A percentile compares a stretch with the other conserved stretches of the same genome.
phyloP scores from a whole-genome alignment of 2,329 filamentous ascomycete genomes.

The Emydomyces testavorans region DNA sequence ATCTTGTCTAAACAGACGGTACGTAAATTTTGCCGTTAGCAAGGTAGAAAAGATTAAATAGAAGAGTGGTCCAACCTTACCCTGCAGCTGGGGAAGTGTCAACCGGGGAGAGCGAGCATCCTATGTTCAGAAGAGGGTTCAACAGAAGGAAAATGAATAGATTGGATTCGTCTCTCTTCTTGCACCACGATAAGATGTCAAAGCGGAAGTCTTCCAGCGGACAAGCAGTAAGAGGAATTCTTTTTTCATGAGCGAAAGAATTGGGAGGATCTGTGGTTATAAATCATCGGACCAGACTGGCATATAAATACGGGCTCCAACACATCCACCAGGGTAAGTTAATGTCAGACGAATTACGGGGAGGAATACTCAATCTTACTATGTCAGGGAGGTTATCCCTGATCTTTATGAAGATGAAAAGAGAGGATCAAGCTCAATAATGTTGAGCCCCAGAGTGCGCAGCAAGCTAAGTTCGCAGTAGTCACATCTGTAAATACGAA shows the following conservation, averaged over 20 bases:
- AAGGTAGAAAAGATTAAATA: too few relatives aligned
- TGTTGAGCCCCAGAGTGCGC: background rate
- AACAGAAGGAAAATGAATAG: background rate
- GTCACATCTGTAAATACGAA: too few relatives aligned
- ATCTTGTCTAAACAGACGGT: too few relatives aligned
- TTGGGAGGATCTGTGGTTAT: background rate
- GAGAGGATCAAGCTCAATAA: background rate
- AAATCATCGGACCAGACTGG: background rate
- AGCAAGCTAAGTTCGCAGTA: too few relatives aligned
- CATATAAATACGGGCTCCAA: background rate
- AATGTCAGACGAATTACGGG: background rate
- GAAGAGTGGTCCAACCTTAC: too few relatives aligned
- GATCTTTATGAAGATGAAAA: background rate
- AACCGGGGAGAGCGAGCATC: too few relatives aligned
- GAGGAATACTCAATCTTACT: background rate
- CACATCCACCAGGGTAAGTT: background rate
- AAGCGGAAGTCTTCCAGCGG: background rate
- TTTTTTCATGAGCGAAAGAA: background rate
- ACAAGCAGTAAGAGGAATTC: background rate
- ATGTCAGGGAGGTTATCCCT: background rate
- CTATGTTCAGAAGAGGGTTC: background rate
- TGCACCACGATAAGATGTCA: background rate
- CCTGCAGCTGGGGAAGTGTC: too few relatives aligned
- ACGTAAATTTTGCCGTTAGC: too few relatives aligned
- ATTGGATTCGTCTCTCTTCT: background rate